Evolutionary conservation across 2,329 filamentous ascomycete species (phyloP), one percentile per base, ranked within the genome.

Genomic region (Talaromyces sp.): DNA sequence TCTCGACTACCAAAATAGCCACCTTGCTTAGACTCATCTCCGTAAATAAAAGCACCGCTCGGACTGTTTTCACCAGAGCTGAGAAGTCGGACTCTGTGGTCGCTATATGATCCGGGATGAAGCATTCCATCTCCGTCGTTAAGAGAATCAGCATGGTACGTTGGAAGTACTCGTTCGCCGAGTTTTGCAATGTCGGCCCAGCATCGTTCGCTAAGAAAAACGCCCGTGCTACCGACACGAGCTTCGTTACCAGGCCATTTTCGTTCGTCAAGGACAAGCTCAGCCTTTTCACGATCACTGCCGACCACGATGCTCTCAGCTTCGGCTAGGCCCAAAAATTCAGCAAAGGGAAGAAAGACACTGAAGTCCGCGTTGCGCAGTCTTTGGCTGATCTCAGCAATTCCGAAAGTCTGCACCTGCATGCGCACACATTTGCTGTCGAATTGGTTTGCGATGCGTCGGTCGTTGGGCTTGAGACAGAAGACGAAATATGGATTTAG

Each of bases 401-500:
- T 96, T 37, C 95, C 95, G 70, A 98, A 92, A 0, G 93, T 96
- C 74, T 98, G 94, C 1, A 99, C 86, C 75, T 99, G 95, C 11
- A 91, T 91, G 3, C 95, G 89, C 24, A 99, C 95, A 75, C 95
- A 99, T 78, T 98, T 98, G 85, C 93, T 97, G 78, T 99, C 95
- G 72, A 98, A 99, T 74, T 99, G 95, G 71, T 99, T 99, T 67
- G 95, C 94, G 70, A 99, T 99, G 59, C 95, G 89, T 62, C 95
- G 87, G 75, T 99, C 95, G 71, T 99, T 99, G 24, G 95, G 94
- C 79, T 99, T 99, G 68, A 99, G 80, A 73, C 95, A 99, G 79
- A 99, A 97, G 52, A 99, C 87, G 71, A 97, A 98, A 79, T 99
- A 99, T 0, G 90, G 87, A 73, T 99, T 99, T 11, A 93, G 91